phyloP scores from a whole-genome alignment of 1,139 yeast species.

The Taphrina flavorubra region DNA sequence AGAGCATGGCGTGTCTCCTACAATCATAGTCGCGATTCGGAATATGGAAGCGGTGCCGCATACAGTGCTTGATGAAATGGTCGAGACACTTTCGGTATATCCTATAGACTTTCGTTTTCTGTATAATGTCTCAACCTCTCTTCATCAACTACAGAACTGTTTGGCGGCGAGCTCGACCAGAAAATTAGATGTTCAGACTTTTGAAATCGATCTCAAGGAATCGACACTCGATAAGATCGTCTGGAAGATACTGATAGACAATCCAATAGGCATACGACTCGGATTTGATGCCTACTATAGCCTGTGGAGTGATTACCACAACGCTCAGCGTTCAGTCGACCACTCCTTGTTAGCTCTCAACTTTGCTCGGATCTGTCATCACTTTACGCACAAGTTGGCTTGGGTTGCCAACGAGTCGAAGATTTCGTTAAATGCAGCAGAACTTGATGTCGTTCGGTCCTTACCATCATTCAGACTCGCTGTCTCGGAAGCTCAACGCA shows the following conservation, averaged over 20 bases:
- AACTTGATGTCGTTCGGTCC: constrained; percentile 18
- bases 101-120: constrained; percentile 17
- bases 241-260: constrained; percentile 3
- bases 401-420: neutral
- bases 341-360: constrained; percentile 18
- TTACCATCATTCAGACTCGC: constrained; percentile 31
- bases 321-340: constrained; percentile 28
- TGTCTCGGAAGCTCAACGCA: neutral
- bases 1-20: neutral
- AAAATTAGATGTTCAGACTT: constrained; percentile 2
- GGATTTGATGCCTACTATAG: constrained; percentile 22
- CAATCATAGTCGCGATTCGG: constrained; percentile 12
- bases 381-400: constrained; percentile 23
- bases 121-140: constrained; percentile 25
- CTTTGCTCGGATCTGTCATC: constrained; percentile 15
- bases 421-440: neutral
- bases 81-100: constrained; percentile 7
- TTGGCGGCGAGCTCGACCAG: constrained; percentile 14
- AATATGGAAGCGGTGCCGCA: constrained; percentile 14
- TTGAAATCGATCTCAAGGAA: constrained; percentile 16
- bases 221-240: constrained; percentile 23
- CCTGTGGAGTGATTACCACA: constrained; percentile 21
- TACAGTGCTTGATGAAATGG: constrained; percentile 14
- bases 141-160: constrained; percentile 19
- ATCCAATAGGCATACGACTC: constrained; percentile 10